phyloP scores from a whole-genome alignment of 2,329 filamentous ascomycete genomes.

The Stagonosporopsis tanaceti region DNA sequence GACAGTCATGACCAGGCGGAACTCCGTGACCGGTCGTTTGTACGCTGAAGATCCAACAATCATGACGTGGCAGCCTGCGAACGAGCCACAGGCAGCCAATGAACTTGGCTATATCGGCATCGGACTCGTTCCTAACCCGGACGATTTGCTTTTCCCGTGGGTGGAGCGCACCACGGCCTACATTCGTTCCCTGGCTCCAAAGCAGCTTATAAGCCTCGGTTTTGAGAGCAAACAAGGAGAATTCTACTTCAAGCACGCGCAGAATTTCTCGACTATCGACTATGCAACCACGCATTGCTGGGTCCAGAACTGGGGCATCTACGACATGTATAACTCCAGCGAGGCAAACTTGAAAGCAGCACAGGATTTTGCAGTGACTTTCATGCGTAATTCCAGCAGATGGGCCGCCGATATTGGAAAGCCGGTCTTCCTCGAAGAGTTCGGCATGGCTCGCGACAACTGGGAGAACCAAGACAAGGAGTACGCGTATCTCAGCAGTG shows the following conservation, averaged over 20 bases:
- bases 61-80: constrained; percentile 54
- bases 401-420: constrained; percentile 51
- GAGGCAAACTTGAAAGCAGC: constrained; percentile 43
- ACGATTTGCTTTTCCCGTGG: constrained; percentile 50
- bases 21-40: constrained; percentile 47
- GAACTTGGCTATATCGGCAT: constrained; percentile 40
- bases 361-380: constrained; percentile 46
- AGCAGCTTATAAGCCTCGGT: constrained; percentile 51
- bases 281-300: constrained; percentile 53
- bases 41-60: constrained; percentile 48
- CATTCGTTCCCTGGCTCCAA: constrained; percentile 47
- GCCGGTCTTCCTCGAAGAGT: constrained; percentile 51
- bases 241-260: constrained; percentile 50
- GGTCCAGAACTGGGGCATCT: constrained; percentile 52
- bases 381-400: constrained; percentile 44
- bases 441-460: constrained; percentile 53
- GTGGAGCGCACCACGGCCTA: constrained; percentile 47
- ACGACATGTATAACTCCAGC: constrained; percentile 50
- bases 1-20: constrained; percentile 47
- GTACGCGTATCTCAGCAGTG: constrained; percentile 49
- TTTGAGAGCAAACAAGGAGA: constrained; percentile 52
- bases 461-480: constrained; percentile 49
- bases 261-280: constrained; percentile 48
- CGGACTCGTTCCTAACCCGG: constrained; percentile 36
- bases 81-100: constrained; percentile 48